Percentiles rank a stretch among this genome's conserved stretches.
Conservation (phyloP, 768 basidiomycete species). For the Auricularia heimuer region DNA sequence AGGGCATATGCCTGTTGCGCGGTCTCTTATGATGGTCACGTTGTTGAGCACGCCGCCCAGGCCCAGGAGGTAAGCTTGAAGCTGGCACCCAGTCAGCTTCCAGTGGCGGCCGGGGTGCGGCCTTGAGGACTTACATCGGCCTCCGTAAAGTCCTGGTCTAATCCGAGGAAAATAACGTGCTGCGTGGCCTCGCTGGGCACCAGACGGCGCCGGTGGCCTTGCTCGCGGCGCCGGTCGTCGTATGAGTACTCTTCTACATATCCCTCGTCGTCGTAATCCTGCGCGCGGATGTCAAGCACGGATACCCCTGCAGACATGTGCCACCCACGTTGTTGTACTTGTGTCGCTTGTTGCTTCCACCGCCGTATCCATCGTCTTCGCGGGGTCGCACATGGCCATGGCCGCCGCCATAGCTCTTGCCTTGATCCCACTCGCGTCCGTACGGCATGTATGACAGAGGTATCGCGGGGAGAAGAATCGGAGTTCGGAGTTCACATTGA, state of each 20-base stretch:
- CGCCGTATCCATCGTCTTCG: constrained; percentile 57
- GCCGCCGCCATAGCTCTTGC: constrained; percentile 12
- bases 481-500: neutral
- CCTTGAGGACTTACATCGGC: constrained; percentile 53
- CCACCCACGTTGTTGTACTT: constrained; percentile 64
- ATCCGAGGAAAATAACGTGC: constrained; percentile 91
- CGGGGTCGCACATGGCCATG: constrained; percentile 37
- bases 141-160: constrained; percentile 88
- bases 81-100: constrained; percentile 32
- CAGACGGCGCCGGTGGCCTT: constrained; percentile 47
- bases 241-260: constrained; percentile 26
- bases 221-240: constrained; percentile 30
- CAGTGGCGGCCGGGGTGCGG: constrained; percentile 16
- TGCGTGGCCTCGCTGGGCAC: constrained; percentile 78
- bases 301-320: neutral
- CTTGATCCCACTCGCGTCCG: constrained; percentile 74
- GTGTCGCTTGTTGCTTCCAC: constrained; percentile 60
- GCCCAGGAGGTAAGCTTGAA: constrained; percentile 66
- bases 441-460: constrained; percentile 7
- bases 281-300: constrained; percentile 1
- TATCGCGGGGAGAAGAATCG: neutral
- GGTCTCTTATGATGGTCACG: constrained; percentile 93
- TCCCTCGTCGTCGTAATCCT: constrained; percentile 7
- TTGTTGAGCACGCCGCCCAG: constrained; percentile 71
- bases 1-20: constrained; percentile 91